These are phyloP conservation scores for Sporisorium exsertum DNA, from an alignment of 1,284 basidiomycete genomes.

Conservation along the genomic window DNA sequence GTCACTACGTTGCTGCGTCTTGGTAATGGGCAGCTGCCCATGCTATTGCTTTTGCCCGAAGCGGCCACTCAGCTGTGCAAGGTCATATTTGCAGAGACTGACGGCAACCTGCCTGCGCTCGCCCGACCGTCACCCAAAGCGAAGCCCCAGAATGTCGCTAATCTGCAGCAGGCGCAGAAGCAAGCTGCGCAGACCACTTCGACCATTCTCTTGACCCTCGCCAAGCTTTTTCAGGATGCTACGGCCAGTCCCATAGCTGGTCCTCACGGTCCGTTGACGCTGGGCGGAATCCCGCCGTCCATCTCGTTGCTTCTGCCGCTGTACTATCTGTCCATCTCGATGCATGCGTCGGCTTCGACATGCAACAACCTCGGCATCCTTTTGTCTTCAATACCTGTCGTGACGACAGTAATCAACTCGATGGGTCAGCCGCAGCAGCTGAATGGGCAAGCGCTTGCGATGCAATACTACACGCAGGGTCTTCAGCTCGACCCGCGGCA, in stretches of 20 bases:
- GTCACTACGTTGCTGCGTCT: slow-evolving; percentile 54
- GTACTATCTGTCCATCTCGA: slow-evolving; percentile 75
- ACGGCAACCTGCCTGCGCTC: slow-evolving; percentile 54
- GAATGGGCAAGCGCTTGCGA: slow-evolving; percentile 71
- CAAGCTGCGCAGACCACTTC: slow-evolving; percentile 72
- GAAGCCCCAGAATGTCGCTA: slow-evolving; percentile 18
- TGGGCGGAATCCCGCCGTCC: slow-evolving; percentile 71
- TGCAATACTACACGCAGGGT: slow-evolving; percentile 74
- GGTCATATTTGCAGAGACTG: slow-evolving; percentile 57
- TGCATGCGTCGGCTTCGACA: slow-evolving; percentile 74
- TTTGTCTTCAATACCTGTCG: slow-evolving; percentile 72
- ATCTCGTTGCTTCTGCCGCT: slow-evolving; percentile 73
- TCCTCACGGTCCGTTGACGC: slow-evolving; percentile 49
- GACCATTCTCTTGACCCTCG: slow-evolving; percentile 74
- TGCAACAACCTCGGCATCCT: slow-evolving; percentile 77
- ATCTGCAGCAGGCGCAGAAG: slow-evolving; percentile 63
- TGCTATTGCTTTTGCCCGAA: slow-evolving; percentile 61
- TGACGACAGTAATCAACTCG: slow-evolving; percentile 59
- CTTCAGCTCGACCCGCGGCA: slow-evolving; percentile 74
- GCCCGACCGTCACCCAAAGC: slow-evolving; percentile 4
- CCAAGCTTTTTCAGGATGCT: slow-evolving; percentile 74
- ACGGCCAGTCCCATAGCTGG: slow-evolving; percentile 53
- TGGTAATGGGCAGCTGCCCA: slow-evolving; percentile 60
- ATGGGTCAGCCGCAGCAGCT: slow-evolving; percentile 66
- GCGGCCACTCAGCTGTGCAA: slow-evolving; percentile 47